Evolutionary conservation across 2,329 filamentous ascomycete genomes (phyloP).

Genomic region (Claviceps fusiformis): DNA sequence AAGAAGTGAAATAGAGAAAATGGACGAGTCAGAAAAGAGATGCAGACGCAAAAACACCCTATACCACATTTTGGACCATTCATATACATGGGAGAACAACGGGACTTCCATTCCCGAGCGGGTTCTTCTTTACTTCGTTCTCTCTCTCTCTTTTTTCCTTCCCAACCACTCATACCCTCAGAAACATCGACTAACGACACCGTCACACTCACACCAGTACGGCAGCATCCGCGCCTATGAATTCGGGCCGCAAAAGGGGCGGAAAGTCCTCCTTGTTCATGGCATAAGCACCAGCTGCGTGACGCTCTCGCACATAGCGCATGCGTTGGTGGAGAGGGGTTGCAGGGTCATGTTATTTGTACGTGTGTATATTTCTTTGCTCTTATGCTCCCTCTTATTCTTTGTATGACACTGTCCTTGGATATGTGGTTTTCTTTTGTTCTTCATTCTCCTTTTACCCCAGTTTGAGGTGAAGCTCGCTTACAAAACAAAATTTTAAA

Average conservation of each 20-base stretch:
- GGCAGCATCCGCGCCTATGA: slow-evolving; percentile 69
- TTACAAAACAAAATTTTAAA: not conserved
- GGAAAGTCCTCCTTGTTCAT: slow-evolving; percentile 65
- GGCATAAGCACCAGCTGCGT: slow-evolving; percentile 76
- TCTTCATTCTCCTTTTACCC: not conserved
- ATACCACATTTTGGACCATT: too few species aligned
- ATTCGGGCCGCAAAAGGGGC: slow-evolving; percentile 61
- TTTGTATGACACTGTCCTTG: too few species aligned
- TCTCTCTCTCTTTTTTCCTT: too few species aligned
- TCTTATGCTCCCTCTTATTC: too few species aligned
- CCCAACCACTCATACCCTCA: too few species aligned
- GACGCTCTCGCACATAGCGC: slow-evolving; percentile 53
- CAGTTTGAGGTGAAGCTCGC: not conserved
- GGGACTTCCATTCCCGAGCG: too few species aligned
- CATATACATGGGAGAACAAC: too few species aligned
- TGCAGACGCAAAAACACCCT: too few species aligned
- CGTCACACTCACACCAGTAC: slow-evolving; percentile 30
- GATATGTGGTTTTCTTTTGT: not conserved
- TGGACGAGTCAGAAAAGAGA: too few species aligned
- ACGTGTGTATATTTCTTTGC: slow-evolving; percentile 14
- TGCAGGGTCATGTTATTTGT: slow-evolving; percentile 72
- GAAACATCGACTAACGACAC: not conserved
- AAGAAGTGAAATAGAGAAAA: too few species aligned
- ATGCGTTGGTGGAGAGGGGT: slow-evolving; percentile 51
- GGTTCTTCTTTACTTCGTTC: too few species aligned